A percentile compares a stretch with the other conserved stretches of the same genome.
phyloP scores from a whole-genome alignment of 495 filamentous ascomycete genomes.

The Lepraria neglecta region DNA sequence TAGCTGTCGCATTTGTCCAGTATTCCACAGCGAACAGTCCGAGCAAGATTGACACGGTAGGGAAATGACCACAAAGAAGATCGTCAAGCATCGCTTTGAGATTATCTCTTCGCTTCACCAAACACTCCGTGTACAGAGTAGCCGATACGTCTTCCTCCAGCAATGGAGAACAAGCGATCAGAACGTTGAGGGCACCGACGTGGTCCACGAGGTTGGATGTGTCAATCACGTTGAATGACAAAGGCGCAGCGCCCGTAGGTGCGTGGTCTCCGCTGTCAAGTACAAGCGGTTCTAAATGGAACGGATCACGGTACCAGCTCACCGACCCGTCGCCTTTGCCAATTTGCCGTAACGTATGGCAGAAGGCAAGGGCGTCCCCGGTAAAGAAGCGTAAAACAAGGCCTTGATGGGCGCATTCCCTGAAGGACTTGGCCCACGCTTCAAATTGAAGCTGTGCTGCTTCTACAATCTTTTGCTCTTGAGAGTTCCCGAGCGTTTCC shows the following conservation, averaged over 20 bases:
- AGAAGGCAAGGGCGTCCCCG: constrained; percentile 43
- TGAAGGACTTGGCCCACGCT: constrained; percentile 32
- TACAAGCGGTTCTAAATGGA: constrained; percentile 25
- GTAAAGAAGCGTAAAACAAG: constrained; percentile 39
- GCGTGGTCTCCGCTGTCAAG: constrained; percentile 40
- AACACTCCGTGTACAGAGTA: constrained; percentile 42
- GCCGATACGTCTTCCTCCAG: constrained; percentile 36
- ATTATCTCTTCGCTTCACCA: constrained; percentile 25
- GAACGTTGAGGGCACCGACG: constrained; percentile 42
- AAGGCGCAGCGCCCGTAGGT: constrained; percentile 31
- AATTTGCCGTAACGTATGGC: constrained; percentile 42
- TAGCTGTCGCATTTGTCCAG: constrained; percentile 34
- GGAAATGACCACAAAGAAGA: constrained; percentile 40
- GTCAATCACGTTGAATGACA: constrained; percentile 52
- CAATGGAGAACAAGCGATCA: constrained; percentile 44
- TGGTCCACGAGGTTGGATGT: constrained; percentile 50
- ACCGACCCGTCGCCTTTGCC: constrained; percentile 23
- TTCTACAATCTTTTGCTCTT: constrained; percentile 12
- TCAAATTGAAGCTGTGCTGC: constrained; percentile 32
- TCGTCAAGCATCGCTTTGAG: constrained; percentile 27
- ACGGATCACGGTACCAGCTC: constrained; percentile 20
- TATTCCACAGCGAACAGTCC: constrained; percentile 44
- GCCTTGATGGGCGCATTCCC: constrained; percentile 16
- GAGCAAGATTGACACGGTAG: constrained; percentile 42
- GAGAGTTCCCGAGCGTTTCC: constrained; percentile 2